Evolutionary conservation across 2,329 filamentous ascomycete genomes (phyloP).

Genomic region (Tolypocladium tundrense): DNA sequence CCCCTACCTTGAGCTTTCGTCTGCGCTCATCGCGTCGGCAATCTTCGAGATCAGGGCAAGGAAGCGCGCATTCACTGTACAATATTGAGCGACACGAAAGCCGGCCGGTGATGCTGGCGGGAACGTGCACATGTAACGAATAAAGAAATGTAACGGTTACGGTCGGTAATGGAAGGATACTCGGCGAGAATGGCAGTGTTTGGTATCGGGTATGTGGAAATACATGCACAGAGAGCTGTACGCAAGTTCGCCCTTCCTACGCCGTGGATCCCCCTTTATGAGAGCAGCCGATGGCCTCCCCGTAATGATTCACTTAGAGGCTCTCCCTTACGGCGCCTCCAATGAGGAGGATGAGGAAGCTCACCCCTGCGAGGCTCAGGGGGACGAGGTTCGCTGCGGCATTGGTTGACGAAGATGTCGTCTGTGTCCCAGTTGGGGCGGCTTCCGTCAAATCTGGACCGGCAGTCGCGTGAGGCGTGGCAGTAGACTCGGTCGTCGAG

Average conservation of each 20-base stretch:
- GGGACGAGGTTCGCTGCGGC: too few relatives aligned
- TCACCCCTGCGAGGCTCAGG: too few relatives aligned
- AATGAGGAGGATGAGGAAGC: too few relatives aligned
- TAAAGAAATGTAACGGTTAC: conserved; percentile 2
- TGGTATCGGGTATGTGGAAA: background rate
- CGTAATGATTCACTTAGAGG: too few relatives aligned
- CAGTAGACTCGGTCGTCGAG: too few relatives aligned
- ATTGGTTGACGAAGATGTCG: too few relatives aligned
- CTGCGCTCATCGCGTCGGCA: background rate
- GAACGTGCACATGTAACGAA: background rate
- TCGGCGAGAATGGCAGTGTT: background rate
- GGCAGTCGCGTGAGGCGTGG: too few relatives aligned
- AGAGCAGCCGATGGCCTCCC: too few relatives aligned
- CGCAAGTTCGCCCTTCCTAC: background rate
- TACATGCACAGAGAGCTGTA: background rate
- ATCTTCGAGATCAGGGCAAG: background rate
- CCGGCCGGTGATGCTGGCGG: background rate
- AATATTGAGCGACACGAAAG: background rate
- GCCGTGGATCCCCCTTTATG: too few relatives aligned
- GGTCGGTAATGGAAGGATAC: background rate
- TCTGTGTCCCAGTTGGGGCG: too few relatives aligned
- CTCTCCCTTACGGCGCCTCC: too few relatives aligned
- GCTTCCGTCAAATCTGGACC: too few relatives aligned
- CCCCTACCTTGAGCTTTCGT: background rate
- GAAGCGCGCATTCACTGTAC: background rate